phyloP scores from a whole-genome alignment of 495 filamentous ascomycete species.

The Acidiella bohemica region DNA sequence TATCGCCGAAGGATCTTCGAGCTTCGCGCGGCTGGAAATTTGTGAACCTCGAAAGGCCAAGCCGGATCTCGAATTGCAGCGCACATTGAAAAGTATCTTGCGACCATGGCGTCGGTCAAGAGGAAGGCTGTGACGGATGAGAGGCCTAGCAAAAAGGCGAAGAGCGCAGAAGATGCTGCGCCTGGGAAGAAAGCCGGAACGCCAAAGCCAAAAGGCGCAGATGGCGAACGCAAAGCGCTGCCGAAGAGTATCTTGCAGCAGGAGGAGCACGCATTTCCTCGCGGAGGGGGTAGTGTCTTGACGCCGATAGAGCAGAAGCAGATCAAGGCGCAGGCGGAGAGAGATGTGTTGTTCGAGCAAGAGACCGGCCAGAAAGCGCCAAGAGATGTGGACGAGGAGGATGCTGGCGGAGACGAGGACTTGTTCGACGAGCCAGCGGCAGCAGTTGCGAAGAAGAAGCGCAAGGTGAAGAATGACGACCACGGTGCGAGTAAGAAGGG shows the following conservation, averaged over 20 bases:
- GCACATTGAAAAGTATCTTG: too few species aligned
- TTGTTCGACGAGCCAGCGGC: slow-evolving; percentile 21
- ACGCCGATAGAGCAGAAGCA: slow-evolving; percentile 92
- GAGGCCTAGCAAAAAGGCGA: slow-evolving; percentile 12
- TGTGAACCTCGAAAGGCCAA: not conserved
- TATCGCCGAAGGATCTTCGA: too few species aligned
- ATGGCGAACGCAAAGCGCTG: slow-evolving; percentile 5
- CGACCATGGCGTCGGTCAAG: slow-evolving; percentile 20
- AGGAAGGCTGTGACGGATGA: slow-evolving; percentile 19
- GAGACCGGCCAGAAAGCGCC: slow-evolving; percentile 40
- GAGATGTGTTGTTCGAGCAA: slow-evolving; percentile 88
- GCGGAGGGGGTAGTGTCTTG: slow-evolving; percentile 80
- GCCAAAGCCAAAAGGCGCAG: not conserved
- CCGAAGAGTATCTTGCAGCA: slow-evolving; percentile 40
- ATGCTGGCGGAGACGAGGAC: slow-evolving; percentile 39
- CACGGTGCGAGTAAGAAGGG: slow-evolving; percentile 27
- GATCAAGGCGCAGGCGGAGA: slow-evolving; percentile 83
- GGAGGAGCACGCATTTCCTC: slow-evolving; percentile 80
- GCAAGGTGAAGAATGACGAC: slow-evolving; percentile 27
- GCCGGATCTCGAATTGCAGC: too few species aligned
- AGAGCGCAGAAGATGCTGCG: not conserved
- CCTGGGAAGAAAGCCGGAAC: slow-evolving; percentile 1
- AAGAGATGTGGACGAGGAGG: slow-evolving; percentile 34
- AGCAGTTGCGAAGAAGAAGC: slow-evolving; percentile 51
- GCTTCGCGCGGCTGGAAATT: too few species aligned